These are phyloP conservation scores for Arabidopsis lyrata DNA, from an alignment of 441 rosid species.

Conservation along the genomic window DNA sequence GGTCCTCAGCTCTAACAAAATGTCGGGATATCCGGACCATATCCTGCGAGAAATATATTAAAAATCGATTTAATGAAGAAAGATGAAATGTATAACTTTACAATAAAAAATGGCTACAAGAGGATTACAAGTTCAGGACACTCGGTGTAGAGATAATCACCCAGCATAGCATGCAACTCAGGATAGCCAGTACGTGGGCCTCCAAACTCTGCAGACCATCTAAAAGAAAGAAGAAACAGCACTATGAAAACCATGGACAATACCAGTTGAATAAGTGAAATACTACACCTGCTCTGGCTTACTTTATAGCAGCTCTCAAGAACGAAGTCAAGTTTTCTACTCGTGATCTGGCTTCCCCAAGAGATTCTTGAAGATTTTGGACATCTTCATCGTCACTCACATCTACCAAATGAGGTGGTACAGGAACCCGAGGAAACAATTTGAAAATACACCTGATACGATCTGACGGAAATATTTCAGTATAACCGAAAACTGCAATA, in stretches of 20 bases:
- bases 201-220: constrained; percentile 95
- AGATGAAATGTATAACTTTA: not conserved
- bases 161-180: constrained; percentile 82
- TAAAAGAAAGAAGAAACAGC: constrained; percentile 44
- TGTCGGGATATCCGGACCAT: constrained; percentile 82
- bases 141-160: constrained; percentile 86
- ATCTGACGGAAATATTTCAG: constrained; percentile 60
- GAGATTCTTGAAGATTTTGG: constrained; percentile 78
- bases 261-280: not conserved
- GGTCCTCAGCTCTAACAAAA: constrained; percentile 86
- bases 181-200: constrained; percentile 72
- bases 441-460: constrained; percentile 78
- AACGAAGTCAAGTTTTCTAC: constrained; percentile 84
- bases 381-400: constrained; percentile 69
- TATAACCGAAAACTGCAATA: constrained; percentile 31
- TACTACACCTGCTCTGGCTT: constrained; percentile 40
- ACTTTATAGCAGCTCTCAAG: constrained; percentile 90
- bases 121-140: constrained; percentile 87
- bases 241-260: not conserved
- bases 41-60: constrained; percentile 60
- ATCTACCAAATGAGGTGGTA: constrained; percentile 72
- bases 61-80: constrained; percentile 6
- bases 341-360: constrained; percentile 85
- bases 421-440: constrained; percentile 76
- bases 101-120: constrained; percentile 29